Evolutionary conservation across 2,329 filamentous ascomycete genomes (phyloP).

Genomic region (Claviceps maximensis): DNA sequence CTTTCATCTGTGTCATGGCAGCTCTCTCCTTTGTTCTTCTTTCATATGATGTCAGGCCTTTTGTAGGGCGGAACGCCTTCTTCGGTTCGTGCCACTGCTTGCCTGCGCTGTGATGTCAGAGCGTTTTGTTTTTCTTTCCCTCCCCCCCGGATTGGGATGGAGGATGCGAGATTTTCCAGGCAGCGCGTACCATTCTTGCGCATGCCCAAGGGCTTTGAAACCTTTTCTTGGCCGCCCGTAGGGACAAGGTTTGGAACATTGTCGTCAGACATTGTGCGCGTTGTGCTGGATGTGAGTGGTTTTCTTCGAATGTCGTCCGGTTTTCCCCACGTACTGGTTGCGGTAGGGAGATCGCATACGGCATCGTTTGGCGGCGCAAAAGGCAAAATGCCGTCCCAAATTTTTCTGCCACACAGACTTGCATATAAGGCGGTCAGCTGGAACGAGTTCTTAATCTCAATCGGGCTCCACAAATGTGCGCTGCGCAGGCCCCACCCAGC

Average conservation of each 20-base stretch:
- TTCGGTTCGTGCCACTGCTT: constrained; percentile 88
- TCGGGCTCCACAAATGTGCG: neutral
- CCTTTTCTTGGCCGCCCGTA: constrained; percentile 15
- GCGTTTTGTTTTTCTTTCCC: no score
- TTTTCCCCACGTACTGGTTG: neutral
- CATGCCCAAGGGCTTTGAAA: constrained; percentile 45
- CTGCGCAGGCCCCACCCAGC: neutral
- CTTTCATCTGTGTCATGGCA: constrained; percentile 65
- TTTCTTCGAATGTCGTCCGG: neutral
- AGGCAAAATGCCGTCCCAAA: neutral
- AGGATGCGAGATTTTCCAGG: neutral
- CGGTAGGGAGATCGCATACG: neutral
- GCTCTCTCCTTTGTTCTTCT: constrained; percentile 60
- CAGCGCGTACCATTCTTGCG: constrained; percentile 61
- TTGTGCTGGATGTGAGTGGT: neutral
- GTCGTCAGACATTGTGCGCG: constrained; percentile 3
- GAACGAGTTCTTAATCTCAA: no score
- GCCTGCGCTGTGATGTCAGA: constrained; percentile 38
- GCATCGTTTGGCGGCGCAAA: neutral
- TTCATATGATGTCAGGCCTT: constrained; percentile 66
- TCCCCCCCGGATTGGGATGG: neutral
- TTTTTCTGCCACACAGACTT: constrained; percentile 1
- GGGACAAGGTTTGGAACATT: neutral
- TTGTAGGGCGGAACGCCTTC: constrained; percentile 70
- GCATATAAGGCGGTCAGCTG: constrained; percentile 2